Base-by-base conservation (phyloP, 176 grass and related monocot species). In the Tillandsia leiboldiana region DNA sequence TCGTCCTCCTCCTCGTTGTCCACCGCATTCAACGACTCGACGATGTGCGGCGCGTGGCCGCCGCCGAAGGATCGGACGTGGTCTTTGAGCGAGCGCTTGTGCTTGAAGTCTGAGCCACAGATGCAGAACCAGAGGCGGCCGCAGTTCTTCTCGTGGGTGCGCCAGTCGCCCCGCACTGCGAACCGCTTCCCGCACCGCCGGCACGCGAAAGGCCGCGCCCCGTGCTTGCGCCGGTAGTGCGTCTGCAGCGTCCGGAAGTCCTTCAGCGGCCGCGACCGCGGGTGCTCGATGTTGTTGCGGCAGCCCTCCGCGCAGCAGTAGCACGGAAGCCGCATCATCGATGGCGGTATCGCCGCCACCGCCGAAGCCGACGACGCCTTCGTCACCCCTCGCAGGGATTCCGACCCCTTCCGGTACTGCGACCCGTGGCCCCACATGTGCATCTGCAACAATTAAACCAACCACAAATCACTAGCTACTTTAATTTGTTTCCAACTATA, bases 351-450 rank as follows among this genome's bases (percentile, higher is more conserved):
- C 51, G 54, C 29, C n/a, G 68, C 53, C n/a, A 83, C 29, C 26
- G 64, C 48, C 22, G 47, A 15, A 56, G 54, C 64, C 12, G 69
- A 57, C 12, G 77, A 67, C 64, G 75, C 17, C 14, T 48, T 72
- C 49, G 78, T 84, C 1, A 70, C 52, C 2, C 83, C 86, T 0
- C 92, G 81, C 26, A 89, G 76, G 8, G 88, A 92, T 49, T 96
- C 92, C 6, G 79, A 81, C 0, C 92, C 88, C 84, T 84, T 77
- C 18, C 88, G 79, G 77, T 89, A 96, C 82, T 96, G 88, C 4
- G 92, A 92, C 0, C 92, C 92, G 72, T 96, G 92, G 10, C 92
- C 92, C 92, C 92, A 96, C 92, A 96, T 96, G 50, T 96, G 92
- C 92, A 96, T 96, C 91, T 96, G 70, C 48, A 59, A 61, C 56